These are phyloP conservation scores for Marchantia polymorpha DNA, from an alignment of 225 moss, liverwort and hornwort species.

Conservation along the genomic window DNA sequence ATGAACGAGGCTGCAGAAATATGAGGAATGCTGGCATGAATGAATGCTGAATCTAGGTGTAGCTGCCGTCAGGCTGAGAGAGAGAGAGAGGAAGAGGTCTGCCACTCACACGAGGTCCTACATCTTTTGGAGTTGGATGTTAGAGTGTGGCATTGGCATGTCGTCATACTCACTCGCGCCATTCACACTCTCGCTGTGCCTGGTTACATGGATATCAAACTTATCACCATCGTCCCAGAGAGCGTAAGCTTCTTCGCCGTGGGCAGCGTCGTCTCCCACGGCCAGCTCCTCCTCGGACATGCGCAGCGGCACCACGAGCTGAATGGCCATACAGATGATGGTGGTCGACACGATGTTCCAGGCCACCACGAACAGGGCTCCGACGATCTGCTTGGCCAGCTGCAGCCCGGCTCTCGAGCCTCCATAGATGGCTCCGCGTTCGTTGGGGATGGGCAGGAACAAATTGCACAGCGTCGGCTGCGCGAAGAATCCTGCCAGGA, in stretches of 20 bases:
- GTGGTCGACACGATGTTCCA: conserved; percentile 23
- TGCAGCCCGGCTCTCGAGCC: conserved; percentile 1
- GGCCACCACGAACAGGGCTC: conserved; percentile 4
- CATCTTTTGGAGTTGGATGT: conserved; percentile 20
- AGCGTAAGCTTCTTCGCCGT: conserved; percentile 28
- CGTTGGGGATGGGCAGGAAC: conserved; percentile 10
- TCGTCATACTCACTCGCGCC: conserved; percentile 27
- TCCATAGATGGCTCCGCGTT: conserved; percentile 16
- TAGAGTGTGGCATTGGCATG: conserved; percentile 12
- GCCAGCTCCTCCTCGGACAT: conserved; percentile 25
- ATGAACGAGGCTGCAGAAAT: neutral
- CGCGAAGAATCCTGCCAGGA: conserved; percentile 19
- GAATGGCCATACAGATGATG: conserved; percentile 23
- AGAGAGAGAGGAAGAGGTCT: no score
- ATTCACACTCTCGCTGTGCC: conserved; percentile 20
- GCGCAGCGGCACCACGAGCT: conserved; percentile 14
- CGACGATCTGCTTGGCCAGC: conserved; percentile 24
- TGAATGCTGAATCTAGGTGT: neutral
- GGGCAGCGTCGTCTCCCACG: conserved; percentile 25
- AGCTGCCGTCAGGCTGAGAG: conserved; percentile 17
- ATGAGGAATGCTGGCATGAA: neutral
- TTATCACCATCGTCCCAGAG: conserved; percentile 28
- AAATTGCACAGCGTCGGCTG: conserved; percentile 16
- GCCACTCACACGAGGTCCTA: conserved; percentile 16
- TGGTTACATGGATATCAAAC: conserved; percentile 8